Evolutionary conservation across 768 basidiomycete genomes (phyloP).

Genomic region (Collybia nuda): DNA sequence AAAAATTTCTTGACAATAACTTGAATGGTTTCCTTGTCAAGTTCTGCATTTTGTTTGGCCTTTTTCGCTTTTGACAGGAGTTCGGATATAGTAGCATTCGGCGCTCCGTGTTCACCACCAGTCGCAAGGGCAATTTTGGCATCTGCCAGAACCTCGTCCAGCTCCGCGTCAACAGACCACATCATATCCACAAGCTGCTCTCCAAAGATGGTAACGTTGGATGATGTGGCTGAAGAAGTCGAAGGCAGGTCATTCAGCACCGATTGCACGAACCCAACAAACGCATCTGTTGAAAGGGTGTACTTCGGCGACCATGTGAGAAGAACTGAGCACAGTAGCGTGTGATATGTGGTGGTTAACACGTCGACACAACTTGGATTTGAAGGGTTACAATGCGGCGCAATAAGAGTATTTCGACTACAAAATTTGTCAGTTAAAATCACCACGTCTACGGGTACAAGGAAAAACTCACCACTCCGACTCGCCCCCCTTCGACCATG

Average conservation of each 20-base stretch:
- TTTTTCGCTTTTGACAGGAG: conserved; percentile 37
- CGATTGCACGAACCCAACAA: conserved; percentile 65
- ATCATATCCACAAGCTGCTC: conserved; percentile 77
- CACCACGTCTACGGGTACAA: conserved; percentile 15
- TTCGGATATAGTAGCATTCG: conserved; percentile 14
- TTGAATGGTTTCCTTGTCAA: conserved; percentile 62
- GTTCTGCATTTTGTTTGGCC: conserved; percentile 53
- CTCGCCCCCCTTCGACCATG: conserved; percentile 62
- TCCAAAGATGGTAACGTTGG: conserved; percentile 50
- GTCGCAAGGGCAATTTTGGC: conserved; percentile 41
- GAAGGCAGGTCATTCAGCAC: conserved; percentile 63
- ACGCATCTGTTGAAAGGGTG: conserved; percentile 44
- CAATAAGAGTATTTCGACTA: conserved; percentile 63
- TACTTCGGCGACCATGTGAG: conserved; percentile 52
- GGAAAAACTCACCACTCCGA: conserved; percentile 52
- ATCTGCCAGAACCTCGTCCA: conserved; percentile 70
- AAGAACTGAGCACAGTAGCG: conserved; percentile 60
- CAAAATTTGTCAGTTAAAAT: conserved; percentile 10
- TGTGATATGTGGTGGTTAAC: conserved; percentile 68
- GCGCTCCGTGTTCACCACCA: conserved; percentile 27
- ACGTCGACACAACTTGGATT: conserved; percentile 53
- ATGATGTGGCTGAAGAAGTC: conserved; percentile 58
- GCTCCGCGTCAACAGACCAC: conserved; percentile 76
- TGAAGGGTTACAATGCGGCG: conserved; percentile 58
- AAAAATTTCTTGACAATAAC: conserved; percentile 59